Base-by-base conservation (phyloP, 805 yeast genomes). In the Ogataea naganishii region DNA sequence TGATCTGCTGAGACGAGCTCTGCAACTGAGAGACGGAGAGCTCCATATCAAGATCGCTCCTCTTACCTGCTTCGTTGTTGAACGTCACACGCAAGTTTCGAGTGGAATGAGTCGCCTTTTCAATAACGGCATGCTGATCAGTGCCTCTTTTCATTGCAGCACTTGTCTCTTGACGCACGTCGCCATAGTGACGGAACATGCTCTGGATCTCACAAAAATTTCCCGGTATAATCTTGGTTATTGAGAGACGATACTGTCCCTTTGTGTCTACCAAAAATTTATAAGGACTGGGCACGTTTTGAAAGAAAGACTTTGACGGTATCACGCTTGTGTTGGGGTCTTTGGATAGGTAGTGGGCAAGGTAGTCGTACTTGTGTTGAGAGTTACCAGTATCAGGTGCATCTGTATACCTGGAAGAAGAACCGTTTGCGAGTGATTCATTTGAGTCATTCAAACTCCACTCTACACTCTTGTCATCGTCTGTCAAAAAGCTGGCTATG, bases 131-230 rank as follows among this genome's bases (percentile, higher is more conserved):
- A 49, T 80, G 88, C 4, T 57, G 56, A 18, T 40, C 43, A 5
- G 53, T 45, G 0, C 89, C 89, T 9, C 54, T 38, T 3, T 34
- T 33, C 61, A 78, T 64, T 3, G 66, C 62, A 3, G 36, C 40
- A 4, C 66, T 66, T 14, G 51, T 50, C 19, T 41, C 47, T 3
- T 42, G 42, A 3, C 49, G 52, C 7, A 28, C 33, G 5, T 64
- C 54, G 14, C 64, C 55, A 40, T 69, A 80, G 0, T 73, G 45
- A 15, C 64, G 61, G 45, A 72, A 80, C 35, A 66, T 62, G 13
- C 57, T 62, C 23, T 73, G 55, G 26, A 80, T 52, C 49, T 81
- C 89, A 57, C 92, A 81, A 82, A 85, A 80, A 11, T 64, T 51
- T 19, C 67, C 60, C 0, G 79, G 69, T 8, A 77, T 51, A 7